phyloP scores from a whole-genome alignment of 192 early-diverging fungal species.

The Backusella circina region DNA sequence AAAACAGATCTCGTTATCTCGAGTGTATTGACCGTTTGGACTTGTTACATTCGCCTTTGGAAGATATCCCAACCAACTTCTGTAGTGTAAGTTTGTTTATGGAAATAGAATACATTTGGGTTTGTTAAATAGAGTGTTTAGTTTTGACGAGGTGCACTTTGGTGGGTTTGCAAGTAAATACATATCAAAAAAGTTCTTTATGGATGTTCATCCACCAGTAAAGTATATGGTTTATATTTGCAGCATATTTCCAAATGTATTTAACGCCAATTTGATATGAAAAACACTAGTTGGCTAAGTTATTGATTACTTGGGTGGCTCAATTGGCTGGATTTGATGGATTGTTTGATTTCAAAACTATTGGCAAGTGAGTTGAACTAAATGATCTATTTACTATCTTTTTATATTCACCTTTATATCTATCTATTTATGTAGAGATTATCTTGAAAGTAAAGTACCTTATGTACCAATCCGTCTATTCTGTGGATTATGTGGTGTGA shows the following conservation, averaged over 20 bases:
- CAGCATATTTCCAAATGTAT: too few species aligned
- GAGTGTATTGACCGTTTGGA: slow-evolving; percentile 22
- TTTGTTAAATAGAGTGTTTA: slow-evolving; percentile 16
- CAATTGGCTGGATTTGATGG: slow-evolving; percentile 87
- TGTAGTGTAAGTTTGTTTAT: slow-evolving; percentile 30
- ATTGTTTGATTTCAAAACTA: slow-evolving; percentile 86
- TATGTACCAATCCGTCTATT: slow-evolving; percentile 83
- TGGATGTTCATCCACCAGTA: slow-evolving; percentile 94
- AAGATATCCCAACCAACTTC: slow-evolving; percentile 37
- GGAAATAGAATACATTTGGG: too few species aligned
- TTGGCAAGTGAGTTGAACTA: slow-evolving; percentile 63
- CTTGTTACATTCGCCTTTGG: slow-evolving; percentile 38
- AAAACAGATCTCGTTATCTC: slow-evolving; percentile 20
- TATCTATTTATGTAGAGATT: slow-evolving; percentile 56
- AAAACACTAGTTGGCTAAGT: slow-evolving; percentile 41
- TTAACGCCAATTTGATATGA: too few species aligned
- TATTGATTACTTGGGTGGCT: slow-evolving; percentile 53
- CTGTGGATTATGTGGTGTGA: slow-evolving; percentile 72
- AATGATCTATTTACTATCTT: background rate
- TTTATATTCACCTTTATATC: background rate
- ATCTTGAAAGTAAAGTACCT: slow-evolving; percentile 83
- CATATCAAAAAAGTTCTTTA: slow-evolving; percentile 83
- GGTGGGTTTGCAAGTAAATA: slow-evolving; percentile 93
- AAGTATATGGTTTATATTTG: slow-evolving; percentile 46
- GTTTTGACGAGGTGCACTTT: slow-evolving; percentile 99